These are phyloP conservation scores for Bruguiera parviflora DNA, from an alignment of 345 rosid genomes.

Conservation along the genomic window DNA sequence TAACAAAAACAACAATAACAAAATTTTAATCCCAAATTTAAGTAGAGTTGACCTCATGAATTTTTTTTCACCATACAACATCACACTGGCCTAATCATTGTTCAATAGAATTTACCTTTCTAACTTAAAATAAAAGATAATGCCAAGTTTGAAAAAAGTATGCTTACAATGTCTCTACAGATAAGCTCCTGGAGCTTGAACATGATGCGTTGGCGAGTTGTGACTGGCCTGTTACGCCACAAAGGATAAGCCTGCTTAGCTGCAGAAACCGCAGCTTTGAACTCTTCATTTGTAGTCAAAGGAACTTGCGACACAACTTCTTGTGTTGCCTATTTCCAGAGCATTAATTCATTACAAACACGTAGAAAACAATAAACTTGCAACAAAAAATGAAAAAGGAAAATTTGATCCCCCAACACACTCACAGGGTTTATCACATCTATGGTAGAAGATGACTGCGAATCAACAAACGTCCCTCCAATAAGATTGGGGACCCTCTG, in stretches of 20 bases:
- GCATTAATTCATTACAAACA: slow-evolving; percentile 8
- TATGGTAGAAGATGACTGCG: slow-evolving; percentile 52
- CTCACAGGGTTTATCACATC: slow-evolving; percentile 92
- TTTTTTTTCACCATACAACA: too few species aligned
- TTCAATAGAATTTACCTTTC: too few species aligned
- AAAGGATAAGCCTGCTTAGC: slow-evolving; percentile 80
- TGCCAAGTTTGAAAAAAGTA: neutral
- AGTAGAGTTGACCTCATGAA: too few species aligned
- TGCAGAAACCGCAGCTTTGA: slow-evolving; percentile 82
- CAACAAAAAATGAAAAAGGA: neutral
- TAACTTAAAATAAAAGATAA: too few species aligned
- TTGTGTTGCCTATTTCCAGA: slow-evolving; percentile 74
- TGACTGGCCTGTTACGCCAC: slow-evolving; percentile 88
- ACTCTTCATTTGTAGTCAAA: slow-evolving; percentile 83
- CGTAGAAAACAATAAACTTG: neutral
- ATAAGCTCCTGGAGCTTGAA: slow-evolving; percentile 91
- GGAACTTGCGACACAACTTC: slow-evolving; percentile 84
- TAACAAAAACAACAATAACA: neutral
- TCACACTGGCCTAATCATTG: too few species aligned
- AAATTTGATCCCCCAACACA: neutral
- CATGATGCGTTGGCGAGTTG: slow-evolving; percentile 87
- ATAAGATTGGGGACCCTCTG: slow-evolving; percentile 92
- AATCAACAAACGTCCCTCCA: slow-evolving; percentile 74
- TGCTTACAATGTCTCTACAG: slow-evolving; percentile 70
- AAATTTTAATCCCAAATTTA: neutral